Conservation (phyloP, 176 grass and related monocot species). For the Musa troglodytarum region DNA sequence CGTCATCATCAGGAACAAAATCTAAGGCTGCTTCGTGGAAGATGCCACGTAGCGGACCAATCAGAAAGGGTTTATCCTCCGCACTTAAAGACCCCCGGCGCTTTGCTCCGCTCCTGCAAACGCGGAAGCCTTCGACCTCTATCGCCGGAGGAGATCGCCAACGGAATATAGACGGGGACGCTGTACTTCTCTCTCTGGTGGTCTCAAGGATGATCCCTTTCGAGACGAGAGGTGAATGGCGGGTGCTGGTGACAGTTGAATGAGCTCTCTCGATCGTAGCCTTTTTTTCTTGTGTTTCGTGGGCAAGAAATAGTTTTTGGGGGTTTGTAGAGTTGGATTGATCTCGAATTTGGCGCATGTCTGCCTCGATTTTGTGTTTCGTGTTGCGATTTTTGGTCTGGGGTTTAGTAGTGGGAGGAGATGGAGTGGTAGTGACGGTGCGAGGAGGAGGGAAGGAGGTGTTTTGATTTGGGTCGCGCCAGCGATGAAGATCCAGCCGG, state of each 20-base stretch:
- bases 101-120: background rate
- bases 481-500: conserved; percentile 43
- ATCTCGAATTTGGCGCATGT: too few species aligned
- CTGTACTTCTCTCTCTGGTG: background rate
- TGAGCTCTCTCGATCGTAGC: too few species aligned
- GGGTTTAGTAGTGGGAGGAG: conserved; percentile 8
- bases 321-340: too few species aligned
- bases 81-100: too few species aligned
- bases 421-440: conserved; percentile 8
- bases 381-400: too few species aligned
- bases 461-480: background rate
- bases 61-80: background rate
- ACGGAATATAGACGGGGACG: too few species aligned
- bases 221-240: too few species aligned
- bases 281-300: too few species aligned
- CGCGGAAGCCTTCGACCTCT: background rate
- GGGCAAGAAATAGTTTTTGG: too few species aligned
- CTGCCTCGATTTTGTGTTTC: too few species aligned
- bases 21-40: background rate
- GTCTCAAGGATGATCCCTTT: background rate
- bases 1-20: background rate
- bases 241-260: too few species aligned
- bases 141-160: background rate
- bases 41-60: background rate
- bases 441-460: background rate